Percentiles rank a stretch among this genome's conserved stretches.
These are phyloP conservation scores for Aspergillus tubingensis DNA, from an alignment of 2,329 filamentous ascomycete genomes.

Conservation along the genomic window DNA sequence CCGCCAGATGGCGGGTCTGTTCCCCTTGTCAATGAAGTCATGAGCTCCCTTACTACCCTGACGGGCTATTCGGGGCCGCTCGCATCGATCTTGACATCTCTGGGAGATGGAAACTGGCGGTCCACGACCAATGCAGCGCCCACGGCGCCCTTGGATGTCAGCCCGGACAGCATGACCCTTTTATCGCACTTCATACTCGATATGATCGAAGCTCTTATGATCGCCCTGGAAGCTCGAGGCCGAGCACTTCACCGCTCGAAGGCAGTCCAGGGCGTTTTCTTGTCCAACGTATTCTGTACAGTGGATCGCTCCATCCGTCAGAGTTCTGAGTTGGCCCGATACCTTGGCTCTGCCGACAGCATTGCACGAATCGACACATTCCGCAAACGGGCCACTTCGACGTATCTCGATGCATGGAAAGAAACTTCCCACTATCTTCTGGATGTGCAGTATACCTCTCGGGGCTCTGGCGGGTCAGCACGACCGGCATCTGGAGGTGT, in stretches of 20 bases:
- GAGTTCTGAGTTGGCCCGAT: constrained; percentile 69
- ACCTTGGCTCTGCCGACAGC: constrained; percentile 65
- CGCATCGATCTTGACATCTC: constrained; percentile 83
- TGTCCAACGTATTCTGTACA: constrained; percentile 83
- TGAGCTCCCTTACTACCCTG: constrained; percentile 83
- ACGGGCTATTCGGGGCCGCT: constrained; percentile 83
- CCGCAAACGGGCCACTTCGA: constrained; percentile 80
- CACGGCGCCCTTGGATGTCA: constrained; percentile 79
- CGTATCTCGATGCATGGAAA: constrained; percentile 85
- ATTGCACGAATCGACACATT: constrained; percentile 73
- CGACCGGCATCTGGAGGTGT: constrained; percentile 68
- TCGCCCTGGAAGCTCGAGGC: constrained; percentile 72
- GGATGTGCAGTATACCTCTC: constrained; percentile 89
- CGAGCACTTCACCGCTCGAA: constrained; percentile 73
- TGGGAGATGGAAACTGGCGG: constrained; percentile 90
- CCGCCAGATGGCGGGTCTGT: constrained; percentile 77
- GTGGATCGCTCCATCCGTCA: constrained; percentile 81
- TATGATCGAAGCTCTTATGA: constrained; percentile 79
- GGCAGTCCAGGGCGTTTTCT: constrained; percentile 79
- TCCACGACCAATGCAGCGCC: constrained; percentile 64
- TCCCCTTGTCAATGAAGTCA: constrained; percentile 77
- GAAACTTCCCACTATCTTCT: constrained; percentile 82
- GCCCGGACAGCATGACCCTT: constrained; percentile 82
- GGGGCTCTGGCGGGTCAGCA: constrained; percentile 49
- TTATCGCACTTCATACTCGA: constrained; percentile 89